These are phyloP conservation scores for Monosporascus sp. DNA, from an alignment of 2,329 filamentous ascomycete species.

Conservation along the genomic window DNA sequence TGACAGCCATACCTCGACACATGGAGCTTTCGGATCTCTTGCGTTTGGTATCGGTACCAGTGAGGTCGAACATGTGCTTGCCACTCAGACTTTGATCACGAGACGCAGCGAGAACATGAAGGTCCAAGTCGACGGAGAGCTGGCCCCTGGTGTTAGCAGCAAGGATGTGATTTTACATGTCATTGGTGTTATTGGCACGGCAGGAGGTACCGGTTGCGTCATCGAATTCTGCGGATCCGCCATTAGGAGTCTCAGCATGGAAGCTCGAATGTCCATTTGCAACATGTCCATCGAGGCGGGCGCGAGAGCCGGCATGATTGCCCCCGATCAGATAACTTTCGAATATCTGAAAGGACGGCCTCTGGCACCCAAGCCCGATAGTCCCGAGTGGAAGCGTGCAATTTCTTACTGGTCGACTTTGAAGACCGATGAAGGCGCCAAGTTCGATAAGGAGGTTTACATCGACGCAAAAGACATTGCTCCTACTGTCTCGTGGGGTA, in stretches of 20 bases:
- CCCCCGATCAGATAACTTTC: constrained; percentile 89
- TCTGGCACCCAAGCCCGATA: constrained; percentile 78
- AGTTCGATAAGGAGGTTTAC: constrained; percentile 83
- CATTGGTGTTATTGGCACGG: constrained; percentile 91
- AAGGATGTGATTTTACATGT: constrained; percentile 93
- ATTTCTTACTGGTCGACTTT: constrained; percentile 82
- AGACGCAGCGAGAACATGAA: constrained; percentile 98
- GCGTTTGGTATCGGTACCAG: constrained; percentile 97
- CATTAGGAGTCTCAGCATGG: constrained; percentile 85
- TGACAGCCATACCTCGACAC: constrained; percentile 96
- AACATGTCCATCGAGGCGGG: constrained; percentile 99
- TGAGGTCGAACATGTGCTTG: constrained; percentile 97
- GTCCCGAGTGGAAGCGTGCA: constrained; percentile 85
- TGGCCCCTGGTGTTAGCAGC: constrained; percentile 86
- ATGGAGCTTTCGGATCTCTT: constrained; percentile 91
- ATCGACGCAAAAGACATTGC: constrained; percentile 90
- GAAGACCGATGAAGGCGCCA: constrained; percentile 80
- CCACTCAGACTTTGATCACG: constrained; percentile 91
- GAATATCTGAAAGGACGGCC: constrained; percentile 92
- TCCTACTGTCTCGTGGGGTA: constrained; percentile 95
- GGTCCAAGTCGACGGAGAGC: constrained; percentile 87
- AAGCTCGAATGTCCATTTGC: constrained; percentile 98
- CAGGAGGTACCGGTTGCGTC: constrained; percentile 87
- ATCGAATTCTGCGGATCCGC: constrained; percentile 98
- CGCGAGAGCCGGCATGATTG: constrained; percentile 93